Evolutionary conservation across 495 filamentous ascomycete species (phyloP), one percentile per base, ranked within the genome.

Genomic region (Talaromyces liani): DNA sequence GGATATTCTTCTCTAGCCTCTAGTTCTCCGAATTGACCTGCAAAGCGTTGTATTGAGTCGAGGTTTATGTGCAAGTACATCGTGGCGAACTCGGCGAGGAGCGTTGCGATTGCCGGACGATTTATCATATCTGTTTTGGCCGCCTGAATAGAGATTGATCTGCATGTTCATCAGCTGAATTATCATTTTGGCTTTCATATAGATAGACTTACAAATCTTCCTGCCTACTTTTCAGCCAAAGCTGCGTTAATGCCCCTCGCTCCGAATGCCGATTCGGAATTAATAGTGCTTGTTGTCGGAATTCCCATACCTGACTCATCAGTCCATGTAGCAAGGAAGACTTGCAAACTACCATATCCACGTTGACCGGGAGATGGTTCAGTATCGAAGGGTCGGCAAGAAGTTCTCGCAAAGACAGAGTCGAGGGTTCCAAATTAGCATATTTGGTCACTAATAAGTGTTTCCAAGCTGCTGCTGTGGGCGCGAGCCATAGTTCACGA

Each of bases 41-140:
- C 80, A 61, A 87, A 85, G 0, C 82, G 79, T 65, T 87, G 84
- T 6, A 87, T 77, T 51, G 85, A 83, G 45, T 86, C 85, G 0
- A 85, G 73, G 1, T 82, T 80, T 14, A 84, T 79, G 66, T 87
- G 76, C 4, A 87, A 71, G 67, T 82, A 77, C 79, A 87, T 82
- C 55, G 82, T 69, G 1, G 82, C 65, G 0, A 87, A 73, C 62
- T 87, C 77, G 7, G 82, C 68, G 8, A 86, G 64, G 24, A 86
- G 63, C 7, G 69, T 72, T 27, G 65, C 68, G 12, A 67, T 63
- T 1, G 65, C 25, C 1, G 67, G 67, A 7, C 49, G 49, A 12
- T 54, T 14, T 54, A 22, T 54, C 49, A 54, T 54, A 54, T 54
- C 49, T 6, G n/a, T 8, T 9, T 54, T 54, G 12, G 49, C 49